Base-by-base conservation (phyloP, 495 filamentous ascomycete genomes). In the Penicillium arizonense region DNA sequence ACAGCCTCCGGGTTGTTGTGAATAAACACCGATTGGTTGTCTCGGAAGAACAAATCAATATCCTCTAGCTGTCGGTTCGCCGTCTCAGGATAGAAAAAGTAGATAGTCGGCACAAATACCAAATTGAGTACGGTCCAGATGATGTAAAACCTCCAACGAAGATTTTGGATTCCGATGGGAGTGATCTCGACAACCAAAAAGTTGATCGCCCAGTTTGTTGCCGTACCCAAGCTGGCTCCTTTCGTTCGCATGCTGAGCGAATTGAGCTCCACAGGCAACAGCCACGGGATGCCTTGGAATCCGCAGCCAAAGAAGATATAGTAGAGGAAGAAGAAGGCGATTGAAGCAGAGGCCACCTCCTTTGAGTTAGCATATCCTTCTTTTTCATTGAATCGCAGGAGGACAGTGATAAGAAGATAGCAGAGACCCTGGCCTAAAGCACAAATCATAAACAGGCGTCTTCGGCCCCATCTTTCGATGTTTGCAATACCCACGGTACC, bases 241-340 rank as follows among this genome's bases (percentile, higher is more conserved):
- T 58, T 63, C 1, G 64, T 63, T n/a, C 72, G 61, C 70, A 65
- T 66, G 14, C 55, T 56, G 3, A 75, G 58, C n/a, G 67, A 70
- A 50, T 72, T 74, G 52, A 75, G 57, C 51, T 75, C 72, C 5
- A 77, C 74, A 0, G 80, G 66, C 12, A 41, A 47, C 8, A 55
- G 39, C 52, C 52, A 55, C 18, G 52, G 52, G 3, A 55, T 37
- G 2, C 45, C 45, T 6, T 35, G 45, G 16, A 55, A 43, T 5
- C 75, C 76, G 33, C 74, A 63, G 9, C 73, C 77, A 50, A 79
- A 80, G 61, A 55, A 72, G 48, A 74, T 63, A 45, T 75, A 75
- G 56, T 74, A 77, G 34, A 78, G 74, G 53, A 80, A 72, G 60
- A 66, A 71, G 21, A 70, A 50, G 13, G 63, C 51, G 3, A 58